Conservation (phyloP, 1,284 basidiomycete genomes). For the Cystobasidiaceae sp. region DNA sequence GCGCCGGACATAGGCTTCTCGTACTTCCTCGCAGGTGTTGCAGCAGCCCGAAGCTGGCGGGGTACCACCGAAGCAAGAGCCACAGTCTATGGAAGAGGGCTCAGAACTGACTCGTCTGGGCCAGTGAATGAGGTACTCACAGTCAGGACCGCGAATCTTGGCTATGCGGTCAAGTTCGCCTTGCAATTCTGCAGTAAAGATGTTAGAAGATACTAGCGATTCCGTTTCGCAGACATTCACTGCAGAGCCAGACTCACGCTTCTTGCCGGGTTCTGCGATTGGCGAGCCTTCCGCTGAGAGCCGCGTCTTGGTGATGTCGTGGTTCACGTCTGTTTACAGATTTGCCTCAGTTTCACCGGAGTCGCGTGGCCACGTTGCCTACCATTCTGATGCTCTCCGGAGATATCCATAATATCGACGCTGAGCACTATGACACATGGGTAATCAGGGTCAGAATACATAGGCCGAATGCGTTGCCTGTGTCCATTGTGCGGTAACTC, state of each 20-base stretch:
- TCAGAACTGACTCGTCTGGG: not conserved
- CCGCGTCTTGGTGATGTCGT: conserved; percentile 82
- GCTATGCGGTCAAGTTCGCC: conserved; percentile 75
- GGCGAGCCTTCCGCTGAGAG: conserved; percentile 59
- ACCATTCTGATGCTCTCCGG: conserved; percentile 79
- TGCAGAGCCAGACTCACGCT: conserved; percentile 31
- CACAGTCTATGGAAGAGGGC: conserved; percentile 54
- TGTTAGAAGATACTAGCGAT: not conserved
- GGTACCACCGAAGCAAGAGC: conserved; percentile 92
- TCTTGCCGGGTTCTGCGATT: conserved; percentile 53
- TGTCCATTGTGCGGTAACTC: no score
- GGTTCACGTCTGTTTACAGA: conserved; percentile 60
- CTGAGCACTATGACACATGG: conserved; percentile 66
- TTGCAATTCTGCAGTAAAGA: conserved; percentile 56
- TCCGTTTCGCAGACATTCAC: no score
- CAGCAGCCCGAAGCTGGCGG: conserved; percentile 74
- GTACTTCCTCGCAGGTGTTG: conserved; percentile 92
- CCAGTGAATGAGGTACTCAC: conserved; percentile 5
- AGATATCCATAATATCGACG: conserved; percentile 96
- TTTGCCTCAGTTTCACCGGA: not conserved
- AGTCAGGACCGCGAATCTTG: conserved; percentile 28
- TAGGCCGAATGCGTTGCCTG: not conserved
- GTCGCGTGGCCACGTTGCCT: not conserved
- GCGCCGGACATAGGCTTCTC: conserved; percentile 78
- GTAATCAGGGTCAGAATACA: not conserved